A percentile compares a stretch with the other conserved stretches of the same genome.
phyloP scores from a whole-genome alignment of 768 basidiomycete genomes.

The Xerocomus brunneocitrinus region DNA sequence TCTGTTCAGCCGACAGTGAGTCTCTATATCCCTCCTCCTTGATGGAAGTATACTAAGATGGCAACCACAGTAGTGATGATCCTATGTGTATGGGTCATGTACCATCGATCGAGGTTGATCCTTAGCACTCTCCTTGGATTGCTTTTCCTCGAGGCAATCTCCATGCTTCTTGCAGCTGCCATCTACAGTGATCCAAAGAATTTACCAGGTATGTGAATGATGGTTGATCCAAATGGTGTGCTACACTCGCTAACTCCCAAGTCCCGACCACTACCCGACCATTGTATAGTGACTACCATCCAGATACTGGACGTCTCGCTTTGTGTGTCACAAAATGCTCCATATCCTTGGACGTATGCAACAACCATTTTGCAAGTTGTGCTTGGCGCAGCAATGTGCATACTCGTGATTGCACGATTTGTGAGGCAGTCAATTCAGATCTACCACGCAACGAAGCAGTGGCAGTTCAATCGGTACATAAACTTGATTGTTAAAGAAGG shows the following conservation, averaged over 20 bases:
- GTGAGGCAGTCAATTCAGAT: background rate
- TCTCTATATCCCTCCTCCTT: background rate
- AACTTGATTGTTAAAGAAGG: slow-evolving; percentile 3
- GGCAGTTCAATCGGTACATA: slow-evolving; percentile 10
- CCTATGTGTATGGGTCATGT: no score
- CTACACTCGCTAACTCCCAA: no score
- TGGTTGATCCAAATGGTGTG: background rate
- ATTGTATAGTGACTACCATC: background rate
- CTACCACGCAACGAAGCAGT: background rate
- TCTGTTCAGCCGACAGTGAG: slow-evolving; percentile 6
- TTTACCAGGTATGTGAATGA: background rate
- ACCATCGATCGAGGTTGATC: slow-evolving; percentile 3
- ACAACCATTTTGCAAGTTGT: background rate
- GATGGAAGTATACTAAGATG: no score
- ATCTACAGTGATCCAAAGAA: background rate
- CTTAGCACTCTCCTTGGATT: background rate
- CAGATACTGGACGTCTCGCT: background rate
- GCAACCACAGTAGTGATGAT: no score
- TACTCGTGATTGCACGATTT: background rate
- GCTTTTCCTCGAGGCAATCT: background rate
- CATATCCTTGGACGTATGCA: background rate
- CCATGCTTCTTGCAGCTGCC: background rate
- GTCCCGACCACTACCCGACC: background rate
- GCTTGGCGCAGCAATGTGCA: background rate
- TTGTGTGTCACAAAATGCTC: background rate